phyloP scores from a whole-genome alignment of 768 basidiomycete genomes.

The Trichaptum fuscoviolaceum region DNA sequence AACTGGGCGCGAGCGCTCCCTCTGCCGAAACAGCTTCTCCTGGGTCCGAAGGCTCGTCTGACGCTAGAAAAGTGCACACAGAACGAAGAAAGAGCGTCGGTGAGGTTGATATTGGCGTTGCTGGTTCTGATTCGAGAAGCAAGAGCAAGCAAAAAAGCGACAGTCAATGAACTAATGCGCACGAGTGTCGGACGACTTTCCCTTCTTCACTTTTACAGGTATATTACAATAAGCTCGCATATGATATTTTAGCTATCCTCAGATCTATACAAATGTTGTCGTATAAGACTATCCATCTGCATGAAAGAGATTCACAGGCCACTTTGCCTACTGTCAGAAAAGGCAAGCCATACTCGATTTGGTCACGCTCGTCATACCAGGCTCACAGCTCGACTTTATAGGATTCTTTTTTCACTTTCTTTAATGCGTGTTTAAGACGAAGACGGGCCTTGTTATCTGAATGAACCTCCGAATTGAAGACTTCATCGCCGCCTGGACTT shows the following conservation, averaged over 20 bases:
- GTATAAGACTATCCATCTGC: not conserved
- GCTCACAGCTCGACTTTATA: too few relatives aligned
- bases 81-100: conserved; percentile 33
- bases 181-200: not conserved
- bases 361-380: too few relatives aligned
- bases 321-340: not conserved
- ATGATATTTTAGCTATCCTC: not conserved
- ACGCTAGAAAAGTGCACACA: conserved; percentile 9
- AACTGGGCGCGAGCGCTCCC: not conserved
- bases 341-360: not conserved
- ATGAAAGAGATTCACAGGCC: too few relatives aligned
- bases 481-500: too few relatives aligned
- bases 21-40: not conserved
- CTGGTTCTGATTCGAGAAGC: conserved; percentile 6
- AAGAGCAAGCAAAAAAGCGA: not conserved
- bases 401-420: too few relatives aligned
- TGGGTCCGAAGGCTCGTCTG: not conserved
- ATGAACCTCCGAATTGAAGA: too few relatives aligned
- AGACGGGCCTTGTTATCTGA: too few relatives aligned
- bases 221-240: conserved; percentile 1
- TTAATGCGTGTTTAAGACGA: too few relatives aligned
- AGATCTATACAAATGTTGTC: not conserved
- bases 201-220: not conserved
- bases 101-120: conserved; percentile 32
- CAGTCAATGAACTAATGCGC: not conserved